Base-by-base conservation (phyloP, 306 rosid species). In the Prinsepia uniflora region DNA sequence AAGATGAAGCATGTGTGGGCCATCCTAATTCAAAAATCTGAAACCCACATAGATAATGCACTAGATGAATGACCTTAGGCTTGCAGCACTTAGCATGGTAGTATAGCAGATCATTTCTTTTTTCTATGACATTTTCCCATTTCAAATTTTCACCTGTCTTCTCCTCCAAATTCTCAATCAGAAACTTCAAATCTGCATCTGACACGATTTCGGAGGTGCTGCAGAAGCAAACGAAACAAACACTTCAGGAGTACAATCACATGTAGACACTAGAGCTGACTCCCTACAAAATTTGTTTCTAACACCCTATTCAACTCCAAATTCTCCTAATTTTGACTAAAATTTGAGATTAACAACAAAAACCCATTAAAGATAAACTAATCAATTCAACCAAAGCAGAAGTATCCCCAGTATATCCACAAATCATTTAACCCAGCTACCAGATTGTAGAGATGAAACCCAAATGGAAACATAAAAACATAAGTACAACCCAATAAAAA, bases 81-180 rank as follows among this genome's bases (percentile, higher is more conserved):
- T 86, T 86, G 96, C 83, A 81, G 88, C 89, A 89, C 81, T 89
- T 89, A 0, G 96, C 97, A 64, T 61, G 68, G 90, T 94, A 94
- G 72, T 74, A 80, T 18, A 94, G 75, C 65, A 58, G 72, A 68
- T 74, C 50, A 68, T 84, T 90, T 52, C 85, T 81, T 86, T 83
- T 94, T 61, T 94, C 91, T 9, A 90, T 63, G 22, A 94, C 97
- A 76, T 69, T 68, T 56, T 90, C 89, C 98, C 97, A 94, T 62
- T 73, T 84, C 85, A 83, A 84, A 79, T 72, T 75, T 67, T 82
- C 77, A 53, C 69, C 52, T 19, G 53, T 73, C 74, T 75, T 84
- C 83, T 76, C 91, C 63, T 86, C 95, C 82, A 94, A 82, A 73
- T 72, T 83, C 44, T 82, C 86, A 59, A 86, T 74, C 63, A 94